phyloP scores from a whole-genome alignment of 345 rosid species.

The Populus simonii region DNA sequence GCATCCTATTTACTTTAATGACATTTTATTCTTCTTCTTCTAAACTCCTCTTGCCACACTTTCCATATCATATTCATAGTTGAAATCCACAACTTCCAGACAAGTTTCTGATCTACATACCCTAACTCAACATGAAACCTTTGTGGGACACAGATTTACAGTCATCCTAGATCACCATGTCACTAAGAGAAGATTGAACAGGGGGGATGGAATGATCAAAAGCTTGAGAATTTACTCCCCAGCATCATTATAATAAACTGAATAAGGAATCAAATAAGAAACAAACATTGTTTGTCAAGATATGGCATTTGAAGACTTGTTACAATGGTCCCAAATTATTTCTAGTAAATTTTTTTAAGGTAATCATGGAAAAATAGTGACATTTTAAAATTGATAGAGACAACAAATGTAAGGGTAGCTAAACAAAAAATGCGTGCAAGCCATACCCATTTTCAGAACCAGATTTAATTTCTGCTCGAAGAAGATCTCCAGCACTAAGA shows the following conservation, averaged over 20 bases:
- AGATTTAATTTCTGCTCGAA: slow-evolving; percentile 32
- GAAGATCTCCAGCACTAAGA: slow-evolving; percentile 40
- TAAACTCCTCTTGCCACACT: neutral
- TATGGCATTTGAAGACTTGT: neutral
- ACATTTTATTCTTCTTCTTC: neutral
- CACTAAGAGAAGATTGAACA: neutral
- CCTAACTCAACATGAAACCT: neutral
- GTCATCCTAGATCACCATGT: neutral
- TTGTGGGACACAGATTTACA: neutral
- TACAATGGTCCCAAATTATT: neutral
- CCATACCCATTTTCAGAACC: slow-evolving; percentile 36
- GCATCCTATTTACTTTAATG: neutral
- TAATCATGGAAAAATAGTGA: neutral
- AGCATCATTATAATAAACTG: neutral
- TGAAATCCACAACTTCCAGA: neutral
- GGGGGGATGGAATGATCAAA: neutral
- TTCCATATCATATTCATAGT: too few relatives aligned
- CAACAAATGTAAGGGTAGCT: neutral
- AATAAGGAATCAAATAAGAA: neutral
- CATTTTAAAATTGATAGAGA: neutral
- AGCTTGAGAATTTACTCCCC: neutral
- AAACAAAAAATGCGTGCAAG: neutral
- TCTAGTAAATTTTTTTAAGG: neutral
- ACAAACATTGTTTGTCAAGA: neutral
- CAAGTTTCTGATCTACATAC: neutral